Evolutionary conservation across 352 stramenopile genomes (phyloP).

Genomic region (Phytophthora idaei): DNA sequence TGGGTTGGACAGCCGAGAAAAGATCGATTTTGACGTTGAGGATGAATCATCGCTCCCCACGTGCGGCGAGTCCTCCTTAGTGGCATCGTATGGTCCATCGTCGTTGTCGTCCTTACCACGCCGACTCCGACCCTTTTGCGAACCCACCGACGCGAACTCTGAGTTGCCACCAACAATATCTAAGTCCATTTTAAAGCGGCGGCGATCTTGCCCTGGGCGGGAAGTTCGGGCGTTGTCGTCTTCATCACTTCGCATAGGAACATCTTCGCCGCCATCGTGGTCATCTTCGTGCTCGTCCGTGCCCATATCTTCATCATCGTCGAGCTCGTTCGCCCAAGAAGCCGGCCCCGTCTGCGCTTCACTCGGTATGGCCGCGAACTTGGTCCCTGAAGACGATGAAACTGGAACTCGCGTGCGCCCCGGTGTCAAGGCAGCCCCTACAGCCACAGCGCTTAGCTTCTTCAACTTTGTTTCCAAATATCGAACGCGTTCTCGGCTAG

Average conservation of each 20-base stretch:
- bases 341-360: constrained; percentile 38
- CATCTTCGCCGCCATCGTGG: constrained; percentile 50
- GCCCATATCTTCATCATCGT: constrained; percentile 70
- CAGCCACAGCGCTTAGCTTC: constrained; percentile 37
- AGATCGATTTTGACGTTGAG: constrained; percentile 67
- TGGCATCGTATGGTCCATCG: constrained; percentile 37
- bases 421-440: constrained; percentile 23
- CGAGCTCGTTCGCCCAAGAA: constrained; percentile 78
- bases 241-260: constrained; percentile 61
- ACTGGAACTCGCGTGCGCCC: constrained; percentile 22
- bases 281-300: constrained; percentile 45
- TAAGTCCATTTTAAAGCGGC: constrained; percentile 65
- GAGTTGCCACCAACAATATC: constrained; percentile 45
- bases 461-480: constrained; percentile 70
- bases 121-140: constrained; percentile 48
- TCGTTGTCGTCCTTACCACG: constrained; percentile 44
- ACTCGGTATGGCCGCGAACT: constrained; percentile 16
- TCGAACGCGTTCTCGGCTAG: constrained; percentile 63
- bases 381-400: constrained; percentile 22
- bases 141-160: constrained; percentile 43
- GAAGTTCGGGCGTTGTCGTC: constrained; percentile 31
- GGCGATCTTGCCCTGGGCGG: constrained; percentile 36
- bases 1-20: constrained; percentile 85
- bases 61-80: constrained; percentile 54
- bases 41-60: constrained; percentile 72